Conservation (phyloP, 2,329 filamentous ascomycete species). For the Arthrocladium fulminans region DNA sequence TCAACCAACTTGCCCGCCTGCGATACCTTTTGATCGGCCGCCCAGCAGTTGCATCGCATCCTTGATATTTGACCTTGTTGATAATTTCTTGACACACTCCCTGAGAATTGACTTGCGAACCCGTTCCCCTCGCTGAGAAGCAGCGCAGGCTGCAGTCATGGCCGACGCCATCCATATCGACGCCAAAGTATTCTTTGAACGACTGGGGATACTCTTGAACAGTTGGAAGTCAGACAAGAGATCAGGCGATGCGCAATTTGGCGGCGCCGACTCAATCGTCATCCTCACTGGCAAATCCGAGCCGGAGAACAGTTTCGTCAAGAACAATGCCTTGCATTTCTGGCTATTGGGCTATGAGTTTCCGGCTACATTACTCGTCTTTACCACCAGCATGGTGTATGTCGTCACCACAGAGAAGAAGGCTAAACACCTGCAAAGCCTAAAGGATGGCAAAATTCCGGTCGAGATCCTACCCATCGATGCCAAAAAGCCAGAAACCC, state of each 20-base stretch:
- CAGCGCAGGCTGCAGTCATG: slow-evolving; percentile 36
- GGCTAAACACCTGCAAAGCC: slow-evolving; percentile 84
- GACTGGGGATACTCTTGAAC: slow-evolving; percentile 73
- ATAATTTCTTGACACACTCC: not conserved
- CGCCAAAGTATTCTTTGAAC: slow-evolving; percentile 85
- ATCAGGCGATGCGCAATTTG: slow-evolving; percentile 64
- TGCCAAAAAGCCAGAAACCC: slow-evolving; percentile 83
- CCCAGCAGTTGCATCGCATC: not conserved
- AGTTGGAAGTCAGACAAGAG: slow-evolving; percentile 97
- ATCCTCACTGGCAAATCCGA: slow-evolving; percentile 93
- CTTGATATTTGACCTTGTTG: not conserved
- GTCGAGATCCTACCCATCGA: slow-evolving; percentile 77
- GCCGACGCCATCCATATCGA: slow-evolving; percentile 89
- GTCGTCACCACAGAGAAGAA: slow-evolving; percentile 96
- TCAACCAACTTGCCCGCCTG: not conserved
- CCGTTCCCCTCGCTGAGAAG: not conserved
- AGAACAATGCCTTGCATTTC: slow-evolving; percentile 96
- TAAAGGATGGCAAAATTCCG: slow-evolving; percentile 86
- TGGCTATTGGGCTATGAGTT: slow-evolving; percentile 99
- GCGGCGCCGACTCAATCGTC: slow-evolving; percentile 75
- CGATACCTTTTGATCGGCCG: not conserved
- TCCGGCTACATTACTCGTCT: slow-evolving; percentile 85
- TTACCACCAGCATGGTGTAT: slow-evolving; percentile 80
- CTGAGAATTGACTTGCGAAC: not conserved
- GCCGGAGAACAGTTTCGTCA: slow-evolving; percentile 71